phyloP scores from a whole-genome alignment of 257 asterid genomes.

The Scutellaria barbata region DNA sequence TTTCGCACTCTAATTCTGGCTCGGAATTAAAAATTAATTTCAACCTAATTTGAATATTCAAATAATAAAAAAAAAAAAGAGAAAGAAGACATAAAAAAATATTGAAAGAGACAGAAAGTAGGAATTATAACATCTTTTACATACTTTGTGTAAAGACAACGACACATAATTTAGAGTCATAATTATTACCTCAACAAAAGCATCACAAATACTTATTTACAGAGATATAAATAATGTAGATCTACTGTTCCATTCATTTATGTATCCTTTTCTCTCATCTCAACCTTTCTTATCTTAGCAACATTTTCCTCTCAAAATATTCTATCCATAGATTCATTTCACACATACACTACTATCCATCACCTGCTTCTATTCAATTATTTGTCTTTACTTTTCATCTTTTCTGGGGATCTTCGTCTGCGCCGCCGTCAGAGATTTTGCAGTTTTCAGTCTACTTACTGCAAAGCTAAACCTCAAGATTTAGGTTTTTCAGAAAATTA shows the following conservation, averaged over 20 bases:
- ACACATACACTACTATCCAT: no score
- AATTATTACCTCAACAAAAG: slow-evolving; percentile 15
- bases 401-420: slow-evolving; percentile 49
- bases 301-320: background rate
- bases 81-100: background rate
- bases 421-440: slow-evolving; percentile 31
- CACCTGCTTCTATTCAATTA: background rate
- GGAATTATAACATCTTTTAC: background rate
- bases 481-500: slow-evolving; percentile 10
- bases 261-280: slow-evolving; percentile 22
- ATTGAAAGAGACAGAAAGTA: slow-evolving; percentile 21
- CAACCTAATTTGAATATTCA: background rate
- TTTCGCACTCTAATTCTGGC: no score
- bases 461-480: slow-evolving; percentile 28
- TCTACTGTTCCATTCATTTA: slow-evolving; percentile 57
- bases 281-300: slow-evolving; percentile 23
- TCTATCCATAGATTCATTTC: no score
- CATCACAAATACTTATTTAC: no score
- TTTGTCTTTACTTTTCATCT: background rate
- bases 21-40: no score
- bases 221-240: slow-evolving; percentile 5
- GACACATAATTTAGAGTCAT: background rate
- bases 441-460: slow-evolving; percentile 23
- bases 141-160: slow-evolving; percentile 7
- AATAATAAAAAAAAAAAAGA: background rate